Conservation (phyloP, 2,329 filamentous ascomycete species). For the Coleophoma cylindrospora region DNA sequence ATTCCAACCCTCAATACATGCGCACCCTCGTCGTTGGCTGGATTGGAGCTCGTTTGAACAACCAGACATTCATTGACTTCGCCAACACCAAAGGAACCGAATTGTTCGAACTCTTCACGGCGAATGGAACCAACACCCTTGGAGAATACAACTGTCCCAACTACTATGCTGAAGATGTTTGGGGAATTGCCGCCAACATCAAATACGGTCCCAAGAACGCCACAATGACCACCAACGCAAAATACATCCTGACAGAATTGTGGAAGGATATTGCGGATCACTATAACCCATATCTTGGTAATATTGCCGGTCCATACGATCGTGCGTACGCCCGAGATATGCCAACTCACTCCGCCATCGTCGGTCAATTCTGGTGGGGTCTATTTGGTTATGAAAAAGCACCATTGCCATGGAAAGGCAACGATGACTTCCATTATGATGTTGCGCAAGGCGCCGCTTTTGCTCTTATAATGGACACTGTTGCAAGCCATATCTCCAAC, state of each 20-base stretch:
- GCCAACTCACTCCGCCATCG: conserved; percentile 37
- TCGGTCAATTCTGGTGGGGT: conserved; percentile 38
- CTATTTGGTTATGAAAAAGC: conserved; percentile 34
- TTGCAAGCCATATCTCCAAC: conserved; percentile 22
- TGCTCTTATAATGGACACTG: conserved; percentile 31
- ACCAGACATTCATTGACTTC: conserved; percentile 52
- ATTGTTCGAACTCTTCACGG: conserved; percentile 50
- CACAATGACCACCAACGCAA: conserved; percentile 45
- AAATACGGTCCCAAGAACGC: conserved; percentile 51
- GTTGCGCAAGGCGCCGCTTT: conserved; percentile 34
- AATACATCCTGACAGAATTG: conserved; percentile 42
- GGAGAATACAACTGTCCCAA: conserved; percentile 51
- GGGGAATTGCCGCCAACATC: conserved; percentile 37
- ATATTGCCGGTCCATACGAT: conserved; percentile 61
- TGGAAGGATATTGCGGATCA: conserved; percentile 47
- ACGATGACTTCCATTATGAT: conserved; percentile 36
- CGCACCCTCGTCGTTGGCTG: conserved; percentile 53
- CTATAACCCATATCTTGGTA: conserved; percentile 53
- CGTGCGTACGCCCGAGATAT: conserved; percentile 58
- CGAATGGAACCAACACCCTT: conserved; percentile 42
- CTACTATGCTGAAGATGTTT: conserved; percentile 54
- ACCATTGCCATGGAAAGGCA: conserved; percentile 30
- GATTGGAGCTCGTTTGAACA: conserved; percentile 45
- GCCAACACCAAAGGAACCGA: conserved; percentile 51
- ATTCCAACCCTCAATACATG: conserved; percentile 45